A percentile compares a stretch with the other conserved stretches of the same genome.
Evolutionary conservation across 1,284 basidiomycete genomes (phyloP).

Genomic region (Ustilago shanxiensis): DNA sequence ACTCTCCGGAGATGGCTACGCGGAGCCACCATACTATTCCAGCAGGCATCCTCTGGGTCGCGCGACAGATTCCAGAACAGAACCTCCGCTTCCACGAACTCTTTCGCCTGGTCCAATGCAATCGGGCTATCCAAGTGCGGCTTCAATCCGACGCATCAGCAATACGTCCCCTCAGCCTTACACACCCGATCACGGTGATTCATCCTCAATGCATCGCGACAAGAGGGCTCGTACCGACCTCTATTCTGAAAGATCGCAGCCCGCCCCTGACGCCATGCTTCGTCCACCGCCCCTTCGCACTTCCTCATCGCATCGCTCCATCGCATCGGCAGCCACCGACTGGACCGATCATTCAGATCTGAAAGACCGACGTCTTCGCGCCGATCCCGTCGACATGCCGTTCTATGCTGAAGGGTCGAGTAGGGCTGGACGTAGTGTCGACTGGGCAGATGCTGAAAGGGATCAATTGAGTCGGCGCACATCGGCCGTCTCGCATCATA

Average conservation of each 20-base stretch:
- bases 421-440: conserved; percentile 9
- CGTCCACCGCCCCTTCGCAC: conserved; percentile 29
- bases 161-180: conserved; percentile 24
- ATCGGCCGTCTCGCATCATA: conserved; percentile 30
- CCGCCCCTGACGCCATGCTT: conserved; percentile 12
- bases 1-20: conserved; percentile 20
- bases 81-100: conserved; percentile 10
- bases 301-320: conserved; percentile 29
- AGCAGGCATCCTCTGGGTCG: conserved; percentile 8
- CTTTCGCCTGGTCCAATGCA: conserved; percentile 19
- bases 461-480: conserved; percentile 29
- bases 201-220: conserved; percentile 28
- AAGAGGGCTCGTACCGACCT: conserved; percentile 40
- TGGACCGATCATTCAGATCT: conserved; percentile 25
- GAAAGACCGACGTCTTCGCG: conserved; percentile 23
- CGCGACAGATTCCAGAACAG: conserved; percentile 20
- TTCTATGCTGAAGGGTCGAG: conserved; percentile 8
- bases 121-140: conserved; percentile 15
- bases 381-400: conserved; percentile 7
- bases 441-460: conserved; percentile 31
- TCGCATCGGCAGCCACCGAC: conserved; percentile 15
- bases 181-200: conserved; percentile 11
- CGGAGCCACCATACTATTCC: conserved; percentile 21
- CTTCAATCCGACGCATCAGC: conserved; percentile 28
- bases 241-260: conserved; percentile 27